A percentile compares a stretch with the other conserved stretches of the same genome.
These are phyloP conservation scores for Umbelopsis sp. DNA, from an alignment of 192 early-diverging fungal genomes.

Conservation along the genomic window DNA sequence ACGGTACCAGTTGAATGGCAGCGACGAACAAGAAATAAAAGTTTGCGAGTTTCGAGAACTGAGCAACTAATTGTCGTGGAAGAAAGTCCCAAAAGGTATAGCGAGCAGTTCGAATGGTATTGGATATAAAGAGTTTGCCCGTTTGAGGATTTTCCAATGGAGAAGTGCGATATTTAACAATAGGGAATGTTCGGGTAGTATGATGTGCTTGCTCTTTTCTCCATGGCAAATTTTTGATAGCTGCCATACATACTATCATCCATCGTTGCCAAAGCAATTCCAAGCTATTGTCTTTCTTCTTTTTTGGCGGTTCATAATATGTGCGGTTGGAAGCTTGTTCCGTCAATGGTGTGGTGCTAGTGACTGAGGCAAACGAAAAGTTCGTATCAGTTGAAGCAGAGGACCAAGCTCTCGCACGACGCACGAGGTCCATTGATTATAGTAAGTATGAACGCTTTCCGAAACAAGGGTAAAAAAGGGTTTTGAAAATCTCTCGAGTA, in stretches of 20 bases:
- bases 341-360: conserved; percentile 3
- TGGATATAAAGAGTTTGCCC: conserved; percentile 53
- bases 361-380: conserved; percentile 1
- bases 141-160: conserved; percentile 45
- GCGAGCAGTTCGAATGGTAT: conserved; percentile 64
- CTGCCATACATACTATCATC: background rate
- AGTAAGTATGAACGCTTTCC: background rate
- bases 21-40: conserved; percentile 71
- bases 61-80: conserved; percentile 62
- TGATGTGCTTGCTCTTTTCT: background rate
- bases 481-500: background rate
- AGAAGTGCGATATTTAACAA: background rate
- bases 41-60: conserved; percentile 74
- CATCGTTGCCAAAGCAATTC: background rate
- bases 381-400: conserved; percentile 1
- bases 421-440: conserved; percentile 4
- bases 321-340: background rate
- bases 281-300: background rate
- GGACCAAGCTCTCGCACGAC: conserved; percentile 15
- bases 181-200: conserved; percentile 10
- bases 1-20: conserved; percentile 55
- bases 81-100: conserved; percentile 61
- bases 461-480: background rate
- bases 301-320: conserved; percentile 5
- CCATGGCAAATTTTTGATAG: background rate